Conservation (phyloP, 1,139 yeast species). For the Yamadazyma triangularis region DNA sequence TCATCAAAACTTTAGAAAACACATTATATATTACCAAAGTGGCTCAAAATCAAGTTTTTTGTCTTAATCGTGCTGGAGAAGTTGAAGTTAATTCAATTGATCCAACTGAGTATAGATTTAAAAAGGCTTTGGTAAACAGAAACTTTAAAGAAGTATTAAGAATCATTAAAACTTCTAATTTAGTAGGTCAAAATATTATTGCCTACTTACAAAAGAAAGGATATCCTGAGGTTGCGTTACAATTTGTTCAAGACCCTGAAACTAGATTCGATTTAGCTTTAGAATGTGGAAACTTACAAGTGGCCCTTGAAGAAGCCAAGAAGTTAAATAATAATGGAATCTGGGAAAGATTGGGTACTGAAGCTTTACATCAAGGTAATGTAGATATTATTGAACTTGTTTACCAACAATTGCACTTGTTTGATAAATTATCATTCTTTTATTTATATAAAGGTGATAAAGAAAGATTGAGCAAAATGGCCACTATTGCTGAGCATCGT, state of each 20-base stretch:
- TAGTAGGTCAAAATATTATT: conserved; percentile 96
- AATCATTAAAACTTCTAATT: conserved; percentile 79
- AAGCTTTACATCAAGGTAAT: conserved; percentile 89
- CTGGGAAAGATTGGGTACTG: conserved; percentile 83
- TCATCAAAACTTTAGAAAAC: conserved; percentile 85
- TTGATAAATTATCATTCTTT: conserved; percentile 85
- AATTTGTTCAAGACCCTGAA: conserved; percentile 94
- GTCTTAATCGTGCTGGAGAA: conserved; percentile 81
- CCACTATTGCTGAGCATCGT: conserved; percentile 83
- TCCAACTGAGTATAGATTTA: conserved; percentile 96
- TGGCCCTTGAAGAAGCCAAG: conserved; percentile 88
- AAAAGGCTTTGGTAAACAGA: conserved; percentile 83
- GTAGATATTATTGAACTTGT: conserved; percentile 80
- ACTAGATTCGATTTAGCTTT: conserved; percentile 93
- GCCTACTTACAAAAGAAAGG: conserved; percentile 94
- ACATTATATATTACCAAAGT: conserved; percentile 83
- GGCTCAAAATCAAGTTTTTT: conserved; percentile 65
- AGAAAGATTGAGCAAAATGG: conserved; percentile 76
- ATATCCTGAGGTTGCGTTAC: conserved; percentile 90
- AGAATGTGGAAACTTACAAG: conserved; percentile 83
- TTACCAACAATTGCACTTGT: conserved; percentile 80
- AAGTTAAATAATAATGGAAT: conserved; percentile 61
- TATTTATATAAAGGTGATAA: conserved; percentile 81
- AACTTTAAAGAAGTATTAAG: conserved; percentile 91
- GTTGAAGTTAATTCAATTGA: conserved; percentile 78